Evolutionary conservation across 768 basidiomycete species (phyloP), one percentile per base, ranked within the genome.

Genomic region (Plicaturopsis crispa): DNA sequence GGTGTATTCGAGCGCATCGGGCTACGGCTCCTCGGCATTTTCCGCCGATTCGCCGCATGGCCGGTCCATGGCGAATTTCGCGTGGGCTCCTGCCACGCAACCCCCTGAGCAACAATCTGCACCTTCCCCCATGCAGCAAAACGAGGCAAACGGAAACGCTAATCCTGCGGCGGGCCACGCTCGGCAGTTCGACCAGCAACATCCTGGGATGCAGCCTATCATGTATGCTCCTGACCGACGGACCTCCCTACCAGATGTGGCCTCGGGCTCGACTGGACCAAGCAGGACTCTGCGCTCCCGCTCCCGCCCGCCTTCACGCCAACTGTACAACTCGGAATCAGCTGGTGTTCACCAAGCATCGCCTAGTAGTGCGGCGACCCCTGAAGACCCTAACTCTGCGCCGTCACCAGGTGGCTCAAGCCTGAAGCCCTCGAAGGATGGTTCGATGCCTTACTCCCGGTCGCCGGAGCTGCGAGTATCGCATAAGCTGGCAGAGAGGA

Each of bases 401-500:
- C 59, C 58, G 16, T 50, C 58, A 0, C 16, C 67, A 39, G 53
- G 43, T 24, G 47, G 57, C 32, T 59, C 58, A 12, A 42, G 51
- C 31, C 22, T 42, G 4, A 75, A 71, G 46, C 48, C 38, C 34
- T 35, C 49, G 44, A 78, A 74, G 55, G 78, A 75, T 32, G 57
- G 74, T 40, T 49, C 70, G 24, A 88, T 89, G 10, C 93, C 93
- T 4, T 99, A 97, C 60, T 92, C 92, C 38, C 84, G 94, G 42
- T 91, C 87, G 0, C 94, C 94, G 6, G 96, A 98, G 59, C 69
- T 99, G 31, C 76, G 93, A 38, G 80, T 97, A 22, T 91, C 88
- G 2, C 96, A 99, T 63, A 99, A 99, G 55, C 75, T 99, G 21
- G 96, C 96, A 2, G 96, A 99, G 63, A 70, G 96, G 44, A 97